phyloP scores from a whole-genome alignment of 179 eudicot genomes.

The Nepenthes alata region DNA sequence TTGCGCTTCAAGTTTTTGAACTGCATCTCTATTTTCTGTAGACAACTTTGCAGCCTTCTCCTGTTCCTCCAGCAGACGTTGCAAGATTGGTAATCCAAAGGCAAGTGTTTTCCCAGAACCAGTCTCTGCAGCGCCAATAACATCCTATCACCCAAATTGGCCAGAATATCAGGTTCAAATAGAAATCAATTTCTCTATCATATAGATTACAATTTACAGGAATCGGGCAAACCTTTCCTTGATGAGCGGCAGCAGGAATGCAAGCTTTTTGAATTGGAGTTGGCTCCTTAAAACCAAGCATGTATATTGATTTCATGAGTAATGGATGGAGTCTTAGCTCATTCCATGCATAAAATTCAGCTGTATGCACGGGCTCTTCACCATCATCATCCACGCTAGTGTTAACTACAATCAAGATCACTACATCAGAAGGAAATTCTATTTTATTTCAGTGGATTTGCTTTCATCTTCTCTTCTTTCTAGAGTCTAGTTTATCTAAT shows the following conservation, averaged over 20 bases:
- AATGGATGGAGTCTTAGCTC: conserved; percentile 84
- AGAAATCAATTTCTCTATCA: conserved; percentile 2
- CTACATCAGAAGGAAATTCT: not conserved
- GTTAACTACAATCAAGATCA: conserved; percentile 16
- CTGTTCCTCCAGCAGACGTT: conserved; percentile 84
- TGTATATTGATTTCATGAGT: conserved; percentile 66
- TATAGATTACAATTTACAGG: not conserved
- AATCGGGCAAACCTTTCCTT: conserved; percentile 66
- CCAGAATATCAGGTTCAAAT: not conserved
- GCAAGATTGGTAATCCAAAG: conserved; percentile 92
- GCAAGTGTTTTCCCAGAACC: conserved; percentile 99
- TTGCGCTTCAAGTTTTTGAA: conserved; percentile 45
- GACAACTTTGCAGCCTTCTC: conserved; percentile 52
- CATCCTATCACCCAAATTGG: conserved; percentile 47
- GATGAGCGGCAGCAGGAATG: conserved; percentile 93
- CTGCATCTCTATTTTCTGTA: conserved; percentile 34
- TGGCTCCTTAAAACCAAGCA: conserved; percentile 79
- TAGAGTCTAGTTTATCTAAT: too few species aligned
- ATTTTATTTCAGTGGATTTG: not conserved
- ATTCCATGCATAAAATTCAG: conserved; percentile 74
- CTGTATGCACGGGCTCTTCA: conserved; percentile 42
- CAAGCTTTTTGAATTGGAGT: conserved; percentile 93
- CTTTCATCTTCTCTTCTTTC: too few species aligned
- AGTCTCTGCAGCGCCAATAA: conserved; percentile 96
- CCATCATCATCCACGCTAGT: conserved; percentile 22